Evolutionary conservation across 257 asterid genomes (phyloP), one percentile per base, ranked within the genome.

Genomic region (Rhazya stricta): DNA sequence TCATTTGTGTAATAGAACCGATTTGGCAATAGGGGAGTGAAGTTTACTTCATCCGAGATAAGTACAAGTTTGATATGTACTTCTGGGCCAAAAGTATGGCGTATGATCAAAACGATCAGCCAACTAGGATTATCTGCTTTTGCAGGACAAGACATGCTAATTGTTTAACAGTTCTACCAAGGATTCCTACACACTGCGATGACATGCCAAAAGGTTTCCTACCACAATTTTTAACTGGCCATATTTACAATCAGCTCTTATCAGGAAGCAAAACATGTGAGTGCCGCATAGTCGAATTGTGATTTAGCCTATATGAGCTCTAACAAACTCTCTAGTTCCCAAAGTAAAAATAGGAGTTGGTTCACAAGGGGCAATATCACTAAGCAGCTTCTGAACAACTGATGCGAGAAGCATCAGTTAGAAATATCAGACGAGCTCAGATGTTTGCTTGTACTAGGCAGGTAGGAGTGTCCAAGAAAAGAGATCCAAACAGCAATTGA

Each of bases 401-500:
- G 70, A 23, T 23, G 5, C 74, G 32, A 58, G 86, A 79, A 79
- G 77, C 74, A 43, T 79, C 83, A n/a, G n/a, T n/a, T n/a, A 9
- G 72, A 29, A 21, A 76, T 18, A 57, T 86, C 78, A 32, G 69
- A 66, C 18, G 77, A 48, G 42, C 78, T 67, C 12, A 42, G 71
- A 73, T 60, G 73, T 70, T 77, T 84, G 82, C 79, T 71, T 46
- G 83, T 42, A 51, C 70, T 81, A 61, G 94, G 86, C 79, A 82
- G 73, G 84, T 68, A 84, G 0, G 88, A 57, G 81, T 86, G 85
- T 43, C 88, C 89, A 78, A 83, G 74, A 46, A 86, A 74, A 0
- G 94, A 86, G 63, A 82, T 83, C 62, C 91, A 96, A 48, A 86
- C 34, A 45, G 87, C 80, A 69, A 86, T 43, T 16, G 91, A 84